Conservation (phyloP, 202 grass and related monocot genomes). For the Miscanthus sacchariflorus region DNA sequence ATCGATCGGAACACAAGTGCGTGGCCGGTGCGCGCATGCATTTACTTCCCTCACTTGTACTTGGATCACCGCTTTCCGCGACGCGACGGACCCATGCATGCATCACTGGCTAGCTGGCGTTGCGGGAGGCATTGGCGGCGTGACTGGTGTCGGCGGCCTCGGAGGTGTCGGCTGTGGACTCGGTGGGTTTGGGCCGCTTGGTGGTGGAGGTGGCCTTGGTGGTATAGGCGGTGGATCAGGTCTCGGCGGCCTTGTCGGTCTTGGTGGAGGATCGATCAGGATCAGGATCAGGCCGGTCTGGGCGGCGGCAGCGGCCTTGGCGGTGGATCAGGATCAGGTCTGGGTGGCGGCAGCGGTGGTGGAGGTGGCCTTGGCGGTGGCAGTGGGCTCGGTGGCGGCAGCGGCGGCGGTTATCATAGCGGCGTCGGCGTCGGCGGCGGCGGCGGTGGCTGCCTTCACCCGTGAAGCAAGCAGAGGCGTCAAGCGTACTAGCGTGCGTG, state of each 20-base stretch:
- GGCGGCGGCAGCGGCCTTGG: neutral
- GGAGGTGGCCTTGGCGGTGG: neutral
- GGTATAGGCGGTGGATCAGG: neutral
- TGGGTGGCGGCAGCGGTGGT: neutral
- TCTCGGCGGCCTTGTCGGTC: neutral
- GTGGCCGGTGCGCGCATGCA: too few species aligned
- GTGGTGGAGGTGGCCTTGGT: neutral
- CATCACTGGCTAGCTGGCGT: neutral
- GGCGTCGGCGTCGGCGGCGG: neutral
- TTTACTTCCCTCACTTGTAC: too few species aligned
- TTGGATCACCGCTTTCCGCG: too few species aligned
- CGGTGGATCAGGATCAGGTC: too few species aligned
- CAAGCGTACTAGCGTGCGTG: too few species aligned
- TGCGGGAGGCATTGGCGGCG: neutral
- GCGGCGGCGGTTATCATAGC: neutral
- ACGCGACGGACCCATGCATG: too few species aligned
- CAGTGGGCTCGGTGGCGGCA: neutral
- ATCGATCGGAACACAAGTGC: too few species aligned
- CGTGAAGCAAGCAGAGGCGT: neutral
- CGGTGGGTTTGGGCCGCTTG: neutral
- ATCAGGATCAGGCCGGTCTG: neutral
- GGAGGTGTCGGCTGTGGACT: conserved; percentile 8
- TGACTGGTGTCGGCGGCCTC: neutral
- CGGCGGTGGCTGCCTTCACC: conserved; percentile 11
- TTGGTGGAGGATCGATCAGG: neutral